Conservation (phyloP, 2,329 filamentous ascomycete species). For the Pseudocercospora pini-densiflorae region DNA sequence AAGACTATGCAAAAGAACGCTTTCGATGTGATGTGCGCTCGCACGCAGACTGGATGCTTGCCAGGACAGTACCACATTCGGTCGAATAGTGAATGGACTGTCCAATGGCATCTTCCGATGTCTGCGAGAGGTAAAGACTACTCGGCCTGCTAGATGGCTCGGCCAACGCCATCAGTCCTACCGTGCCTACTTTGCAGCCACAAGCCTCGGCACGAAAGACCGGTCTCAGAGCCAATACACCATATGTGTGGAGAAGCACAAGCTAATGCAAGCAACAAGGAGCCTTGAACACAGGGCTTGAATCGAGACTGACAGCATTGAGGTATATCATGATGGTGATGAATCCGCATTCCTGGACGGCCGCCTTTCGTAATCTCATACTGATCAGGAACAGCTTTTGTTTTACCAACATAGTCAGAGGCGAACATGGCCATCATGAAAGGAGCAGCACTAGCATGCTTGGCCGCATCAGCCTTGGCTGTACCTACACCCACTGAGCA, state of each 20-base stretch:
- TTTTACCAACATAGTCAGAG: not conserved
- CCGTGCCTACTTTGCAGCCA: not conserved
- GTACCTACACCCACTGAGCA: slow-evolving; percentile 25
- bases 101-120: not conserved
- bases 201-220: not conserved
- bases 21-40: not conserved
- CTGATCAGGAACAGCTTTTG: not conserved
- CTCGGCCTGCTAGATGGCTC: not conserved
- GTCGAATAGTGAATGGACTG: not conserved
- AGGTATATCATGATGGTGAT: not conserved
- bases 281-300: not conserved
- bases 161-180: too few relatives aligned
- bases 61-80: not conserved
- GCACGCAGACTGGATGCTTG: not conserved
- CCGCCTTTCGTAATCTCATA: not conserved
- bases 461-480: slow-evolving; percentile 22
- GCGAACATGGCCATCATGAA: slow-evolving; percentile 12
- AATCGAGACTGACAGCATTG: not conserved
- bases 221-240: not conserved
- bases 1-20: not conserved
- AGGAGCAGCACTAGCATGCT: slow-evolving; percentile 11
- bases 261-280: not conserved
- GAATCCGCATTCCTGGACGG: not conserved
- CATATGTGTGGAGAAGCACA: not conserved
- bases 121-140: not conserved